Evolutionary conservation across 192 early-diverging fungal species (phyloP).

Genomic region (Allomyces javanicus): DNA sequence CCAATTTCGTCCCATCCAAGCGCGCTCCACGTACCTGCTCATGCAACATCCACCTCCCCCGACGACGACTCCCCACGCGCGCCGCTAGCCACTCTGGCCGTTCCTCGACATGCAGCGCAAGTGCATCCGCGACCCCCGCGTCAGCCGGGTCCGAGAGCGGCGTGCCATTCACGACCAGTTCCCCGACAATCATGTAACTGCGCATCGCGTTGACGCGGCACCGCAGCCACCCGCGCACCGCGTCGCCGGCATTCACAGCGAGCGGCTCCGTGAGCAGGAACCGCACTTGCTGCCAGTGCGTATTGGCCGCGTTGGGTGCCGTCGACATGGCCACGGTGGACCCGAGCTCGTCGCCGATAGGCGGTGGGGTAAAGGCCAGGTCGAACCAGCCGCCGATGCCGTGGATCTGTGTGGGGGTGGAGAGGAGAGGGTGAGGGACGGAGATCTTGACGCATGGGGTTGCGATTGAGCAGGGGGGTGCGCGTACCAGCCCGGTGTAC

Average conservation of each 20-base stretch:
- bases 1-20: not conserved
- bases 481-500: slow-evolving; percentile 51
- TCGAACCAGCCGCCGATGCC: slow-evolving; percentile 97
- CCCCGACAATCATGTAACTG: slow-evolving; percentile 67
- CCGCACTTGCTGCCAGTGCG: slow-evolving; percentile 97
- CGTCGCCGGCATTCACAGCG: slow-evolving; percentile 80
- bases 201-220: slow-evolving; percentile 77
- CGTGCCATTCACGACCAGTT: slow-evolving; percentile 36
- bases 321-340: slow-evolving; percentile 67
- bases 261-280: slow-evolving; percentile 83
- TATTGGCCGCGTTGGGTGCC: slow-evolving; percentile 59
- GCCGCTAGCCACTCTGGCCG: slow-evolving; percentile 2
- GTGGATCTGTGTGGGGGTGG: slow-evolving; percentile 27
- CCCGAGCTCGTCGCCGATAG: slow-evolving; percentile 18
- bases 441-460: no score
- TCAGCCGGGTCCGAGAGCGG: slow-evolving; percentile 24
- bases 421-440: no score
- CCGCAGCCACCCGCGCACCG: slow-evolving; percentile 62
- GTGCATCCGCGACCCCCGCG: slow-evolving; percentile 14
- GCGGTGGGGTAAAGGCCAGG: slow-evolving; percentile 47
- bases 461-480: no score
- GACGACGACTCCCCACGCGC: slow-evolving; percentile 14
- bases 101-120: slow-evolving; percentile 7
- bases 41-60: slow-evolving; percentile 71
- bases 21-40: slow-evolving; percentile 35